Evolutionary conservation across 2,329 filamentous ascomycete genomes (phyloP).

Genomic region (Curvularia verruculosa): DNA sequence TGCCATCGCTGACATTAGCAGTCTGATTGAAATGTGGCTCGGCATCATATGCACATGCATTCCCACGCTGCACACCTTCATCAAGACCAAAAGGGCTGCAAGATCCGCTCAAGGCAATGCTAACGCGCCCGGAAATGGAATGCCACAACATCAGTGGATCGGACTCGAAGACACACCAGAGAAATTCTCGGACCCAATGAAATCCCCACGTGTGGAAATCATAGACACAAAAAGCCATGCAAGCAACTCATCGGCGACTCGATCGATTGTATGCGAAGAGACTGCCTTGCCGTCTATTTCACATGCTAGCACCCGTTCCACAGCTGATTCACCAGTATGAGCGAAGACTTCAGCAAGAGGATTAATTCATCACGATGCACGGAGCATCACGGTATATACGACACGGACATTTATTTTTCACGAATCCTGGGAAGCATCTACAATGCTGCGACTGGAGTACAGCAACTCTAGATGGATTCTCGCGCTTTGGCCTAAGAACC

Average conservation of each 20-base stretch:
- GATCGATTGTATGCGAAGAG: neutral
- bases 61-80: constrained; percentile 18
- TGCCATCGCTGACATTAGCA: constrained; percentile 5
- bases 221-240: neutral
- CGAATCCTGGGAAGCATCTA: neutral
- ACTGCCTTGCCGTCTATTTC: neutral
- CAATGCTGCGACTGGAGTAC: neutral
- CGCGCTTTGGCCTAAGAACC: neutral
- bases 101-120: neutral
- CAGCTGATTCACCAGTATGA: neutral
- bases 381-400: neutral
- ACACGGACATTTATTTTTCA: neutral
- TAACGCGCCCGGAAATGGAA: neutral
- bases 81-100: neutral
- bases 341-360: neutral
- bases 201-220: neutral
- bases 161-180: neutral
- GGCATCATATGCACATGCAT: constrained; percentile 26
- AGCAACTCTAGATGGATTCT: neutral
- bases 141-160: constrained; percentile 2
- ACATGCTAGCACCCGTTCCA: neutral
- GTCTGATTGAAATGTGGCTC: constrained; percentile 25
- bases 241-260: neutral
- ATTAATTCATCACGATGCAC: neutral
- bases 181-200: neutral